Base-by-base conservation (phyloP, 306 rosid genomes). In the Glycine soja region DNA sequence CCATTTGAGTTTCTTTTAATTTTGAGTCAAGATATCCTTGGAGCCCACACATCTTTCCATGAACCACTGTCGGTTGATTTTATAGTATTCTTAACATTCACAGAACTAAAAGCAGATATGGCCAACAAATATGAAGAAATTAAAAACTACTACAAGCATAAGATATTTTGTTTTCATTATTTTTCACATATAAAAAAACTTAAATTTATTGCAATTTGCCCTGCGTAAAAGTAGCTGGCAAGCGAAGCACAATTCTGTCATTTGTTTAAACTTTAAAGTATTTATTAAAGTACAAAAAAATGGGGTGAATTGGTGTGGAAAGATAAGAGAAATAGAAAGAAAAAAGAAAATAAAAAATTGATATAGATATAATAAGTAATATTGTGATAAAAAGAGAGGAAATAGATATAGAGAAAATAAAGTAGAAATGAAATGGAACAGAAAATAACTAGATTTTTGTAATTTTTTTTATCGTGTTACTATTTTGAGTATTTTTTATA, bases 21-120 rank as follows among this genome's bases (percentile, higher is more conserved):
- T 19, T 40, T 45, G 78, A 57, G 70, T 80, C 48, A 68, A 80
- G 47, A 53, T 66, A 14, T 52, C 11, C 16, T 18, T 76, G 71
- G 75, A 75, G 58, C 63, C 83, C 85, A 77, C 83, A 32, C 48
- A 54, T 52, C 63, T 68, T 75, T 72, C 62, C 62, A 74, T 69
- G 64, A 73, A 77, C 79, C 30, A 46, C 53, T 84, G 90, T 87
- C 88, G 82, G 88, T 65, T 77, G 76, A 78, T 81, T 74, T 61
- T 62, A 8, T 63, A 67, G 63, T 51, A 48, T 77, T 71, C 82
- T 52, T 72, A 30, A 80, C 53, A 48, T 51, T 61, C 70, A 74
- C 36, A 78, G 8, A 82, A 57, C 61, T 42, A 46, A n/a, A 24
- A 72, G 52, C 76, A 80, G 62, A 67, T 16, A 83, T 61, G 64